These are phyloP conservation scores for Macaranga tanarius DNA, from an alignment of 441 rosid genomes.

Conservation along the genomic window DNA sequence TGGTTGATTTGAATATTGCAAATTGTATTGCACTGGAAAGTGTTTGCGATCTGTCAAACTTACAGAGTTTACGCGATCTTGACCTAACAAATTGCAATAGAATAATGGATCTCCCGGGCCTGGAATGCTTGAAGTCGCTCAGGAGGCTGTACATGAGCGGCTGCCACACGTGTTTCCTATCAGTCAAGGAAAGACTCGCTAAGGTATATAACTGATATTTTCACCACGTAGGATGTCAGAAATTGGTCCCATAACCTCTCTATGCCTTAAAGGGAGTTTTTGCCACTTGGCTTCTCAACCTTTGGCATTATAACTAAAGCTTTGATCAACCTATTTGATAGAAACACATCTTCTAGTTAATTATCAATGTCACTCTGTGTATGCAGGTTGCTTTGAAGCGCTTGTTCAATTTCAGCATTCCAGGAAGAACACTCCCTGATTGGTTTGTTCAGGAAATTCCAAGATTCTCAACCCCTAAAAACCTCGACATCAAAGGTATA, in stretches of 20 bases:
- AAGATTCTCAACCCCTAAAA: slow-evolving; percentile 31
- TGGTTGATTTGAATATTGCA: slow-evolving; percentile 36
- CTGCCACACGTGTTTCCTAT: slow-evolving; percentile 39
- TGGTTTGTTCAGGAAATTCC: slow-evolving; percentile 47
- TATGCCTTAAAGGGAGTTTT: too few species aligned
- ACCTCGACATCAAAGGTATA: slow-evolving; percentile 39
- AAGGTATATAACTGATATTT: slow-evolving; percentile 37
- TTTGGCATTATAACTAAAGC: neutral
- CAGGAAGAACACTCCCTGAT: slow-evolving; percentile 50
- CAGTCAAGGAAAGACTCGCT: slow-evolving; percentile 44
- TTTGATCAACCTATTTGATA: neutral
- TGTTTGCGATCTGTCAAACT: slow-evolving; percentile 42
- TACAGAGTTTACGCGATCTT: slow-evolving; percentile 27
- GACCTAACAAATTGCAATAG: slow-evolving; percentile 57
- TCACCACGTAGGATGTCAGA: too few species aligned
- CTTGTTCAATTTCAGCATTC: slow-evolving; percentile 44
- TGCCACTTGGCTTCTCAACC: neutral
- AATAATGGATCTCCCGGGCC: slow-evolving; percentile 48
- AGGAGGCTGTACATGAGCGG: slow-evolving; percentile 45
- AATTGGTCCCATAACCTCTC: too few species aligned
- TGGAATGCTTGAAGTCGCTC: slow-evolving; percentile 45
- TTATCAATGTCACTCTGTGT: neutral
- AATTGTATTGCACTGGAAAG: slow-evolving; percentile 48
- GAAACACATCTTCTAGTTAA: too few species aligned
- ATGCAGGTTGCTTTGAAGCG: slow-evolving; percentile 45